A percentile compares a stretch with the other conserved stretches of the same genome.
Conservation (phyloP, 164 flowering plant species). For the Houttuynia cordata region DNA sequence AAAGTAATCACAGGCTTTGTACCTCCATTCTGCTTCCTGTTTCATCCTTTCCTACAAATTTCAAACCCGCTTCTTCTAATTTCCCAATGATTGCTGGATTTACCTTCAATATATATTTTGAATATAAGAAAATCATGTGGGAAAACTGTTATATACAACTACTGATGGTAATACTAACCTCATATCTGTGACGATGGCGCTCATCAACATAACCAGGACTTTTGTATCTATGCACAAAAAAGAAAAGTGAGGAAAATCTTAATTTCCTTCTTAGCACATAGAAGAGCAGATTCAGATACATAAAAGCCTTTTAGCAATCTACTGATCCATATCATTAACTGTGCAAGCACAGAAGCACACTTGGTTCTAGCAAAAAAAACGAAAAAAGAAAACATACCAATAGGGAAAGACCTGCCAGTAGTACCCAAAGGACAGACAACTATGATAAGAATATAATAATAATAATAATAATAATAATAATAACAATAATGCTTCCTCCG, state of each 20-base stretch:
- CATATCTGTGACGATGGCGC: constrained; percentile 95
- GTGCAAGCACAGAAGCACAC: not conserved
- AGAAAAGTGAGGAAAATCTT: not conserved
- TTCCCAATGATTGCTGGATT: constrained; percentile 57
- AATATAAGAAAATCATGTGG: not conserved
- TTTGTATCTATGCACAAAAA: constrained; percentile 33
- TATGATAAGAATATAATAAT: too few relatives aligned
- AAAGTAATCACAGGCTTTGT: not conserved
- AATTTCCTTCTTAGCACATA: not conserved
- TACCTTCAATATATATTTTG: constrained; percentile 39
- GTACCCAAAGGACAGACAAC: too few relatives aligned
- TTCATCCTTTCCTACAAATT: constrained; percentile 94
- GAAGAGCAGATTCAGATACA: not conserved
- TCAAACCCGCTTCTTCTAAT: constrained; percentile 70
- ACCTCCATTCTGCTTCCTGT: constrained; percentile 93
- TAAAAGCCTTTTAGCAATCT: not conserved
- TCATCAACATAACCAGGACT: constrained; percentile 71
- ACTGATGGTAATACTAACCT: constrained; percentile 31
- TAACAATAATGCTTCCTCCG: too few relatives aligned
- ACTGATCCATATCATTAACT: too few relatives aligned
- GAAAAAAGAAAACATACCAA: too few relatives aligned
- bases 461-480: too few relatives aligned
- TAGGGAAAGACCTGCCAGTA: too few relatives aligned
- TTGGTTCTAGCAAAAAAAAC: not conserved
- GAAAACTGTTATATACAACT: not conserved